Percentiles rank a stretch among this genome's conserved stretches.
These are phyloP conservation scores for Penicillium egyptiacum DNA, from an alignment of 495 filamentous ascomycete species.

Conservation along the genomic window DNA sequence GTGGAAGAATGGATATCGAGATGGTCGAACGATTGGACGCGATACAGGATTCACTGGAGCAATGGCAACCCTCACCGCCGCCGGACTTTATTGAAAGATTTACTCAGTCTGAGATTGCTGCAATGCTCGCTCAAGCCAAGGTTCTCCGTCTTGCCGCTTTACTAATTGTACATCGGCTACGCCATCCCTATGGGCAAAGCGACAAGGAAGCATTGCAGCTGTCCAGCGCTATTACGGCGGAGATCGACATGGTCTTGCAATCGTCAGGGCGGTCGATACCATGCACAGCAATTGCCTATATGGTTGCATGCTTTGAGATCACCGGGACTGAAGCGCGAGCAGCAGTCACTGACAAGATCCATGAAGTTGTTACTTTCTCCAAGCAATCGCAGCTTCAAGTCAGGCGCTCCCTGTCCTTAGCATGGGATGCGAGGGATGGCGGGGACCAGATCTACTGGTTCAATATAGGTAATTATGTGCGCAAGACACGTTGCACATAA, in stretches of 20 bases:
- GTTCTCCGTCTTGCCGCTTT: constrained; percentile 17
- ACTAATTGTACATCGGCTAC: constrained; percentile 20
- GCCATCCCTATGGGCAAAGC: constrained; percentile 13
- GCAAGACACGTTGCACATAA: background rate
- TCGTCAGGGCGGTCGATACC: constrained; percentile 14
- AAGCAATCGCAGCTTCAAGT: constrained; percentile 15
- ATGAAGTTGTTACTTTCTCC: constrained; percentile 17
- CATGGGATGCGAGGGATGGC: constrained; percentile 18
- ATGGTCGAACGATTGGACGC: background rate
- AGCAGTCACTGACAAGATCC: background rate
- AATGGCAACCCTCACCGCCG: constrained; percentile 15
- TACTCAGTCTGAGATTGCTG: constrained; percentile 11
- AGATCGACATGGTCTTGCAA: constrained; percentile 19
- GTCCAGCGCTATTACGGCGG: constrained; percentile 12
- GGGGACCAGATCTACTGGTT: constrained; percentile 19
- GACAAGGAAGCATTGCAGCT: constrained; percentile 10
- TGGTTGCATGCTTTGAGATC: constrained; percentile 23
- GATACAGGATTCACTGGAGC: constrained; percentile 6
- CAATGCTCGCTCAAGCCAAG: constrained; percentile 18
- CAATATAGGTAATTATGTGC: constrained; percentile 8
- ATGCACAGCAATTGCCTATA: constrained; percentile 19
- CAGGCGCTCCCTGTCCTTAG: background rate
- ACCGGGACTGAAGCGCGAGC: background rate
- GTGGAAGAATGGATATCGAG: background rate
- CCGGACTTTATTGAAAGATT: constrained; percentile 16